Evolutionary conservation across 2,329 filamentous ascomycete genomes (phyloP), one percentile per base, ranked within the genome.

Genomic region (Beauveria rudraprayagi): DNA sequence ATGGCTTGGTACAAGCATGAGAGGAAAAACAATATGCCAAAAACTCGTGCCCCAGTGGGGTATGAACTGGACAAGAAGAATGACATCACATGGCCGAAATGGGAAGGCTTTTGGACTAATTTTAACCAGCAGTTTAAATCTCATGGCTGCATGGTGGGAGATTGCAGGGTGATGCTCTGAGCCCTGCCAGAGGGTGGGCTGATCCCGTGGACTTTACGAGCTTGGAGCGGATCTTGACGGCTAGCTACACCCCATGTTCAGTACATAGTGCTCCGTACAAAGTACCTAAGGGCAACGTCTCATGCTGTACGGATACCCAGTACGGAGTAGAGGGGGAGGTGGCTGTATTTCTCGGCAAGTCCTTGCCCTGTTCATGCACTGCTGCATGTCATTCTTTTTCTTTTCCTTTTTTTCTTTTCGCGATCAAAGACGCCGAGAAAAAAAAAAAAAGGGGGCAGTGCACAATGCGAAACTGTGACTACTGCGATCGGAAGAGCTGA

Each of bases 111-210:
- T 8, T 17, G 41, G 41, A 43, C 17, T 16, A 46, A 28, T 17
- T 2, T 28, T 9, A 30, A 40, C 2, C 30, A 43, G 26, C 22
- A 26, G n/a, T 43, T 51, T 43, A 51, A 43, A 43, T 51, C 51
- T 58, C 8, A 17, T 51, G 56, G 30, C 56, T 58, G 56, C 46
- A 58, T 51, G 16, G 26, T 26, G 46, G 46, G 56, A 60, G 26
- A 60, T 60, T 60, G 16, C 56, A 60, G 56, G 56, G 56, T 52
- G 44, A 60, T 19, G 28, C 14, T 48, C 11, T 19, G 22, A 52
- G 47, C 47, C 30, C 47, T 43, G 9, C 52, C n/a, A 40, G 17
- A 19, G 16, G 24, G 56, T 60, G 56, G 56, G 40, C 40, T 60
- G 37, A 60, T 52, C 44, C 41, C 10, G 17, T 50, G 44, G 44